phyloP scores from a whole-genome alignment of 495 filamentous ascomycete genomes.

The Talaromyces trachyspermus region DNA sequence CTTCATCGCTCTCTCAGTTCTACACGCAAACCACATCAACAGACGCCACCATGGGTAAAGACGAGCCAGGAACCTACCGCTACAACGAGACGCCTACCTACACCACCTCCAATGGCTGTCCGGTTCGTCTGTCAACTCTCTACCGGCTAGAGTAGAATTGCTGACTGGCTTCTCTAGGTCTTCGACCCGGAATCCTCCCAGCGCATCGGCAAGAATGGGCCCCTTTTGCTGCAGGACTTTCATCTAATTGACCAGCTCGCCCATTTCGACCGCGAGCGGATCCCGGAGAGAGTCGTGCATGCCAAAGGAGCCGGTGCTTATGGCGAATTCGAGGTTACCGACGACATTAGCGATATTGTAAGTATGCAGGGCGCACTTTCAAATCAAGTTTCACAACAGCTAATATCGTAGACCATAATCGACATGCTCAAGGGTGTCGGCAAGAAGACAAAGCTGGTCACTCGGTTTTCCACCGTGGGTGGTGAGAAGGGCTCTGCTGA shows the following conservation, averaged over 20 bases:
- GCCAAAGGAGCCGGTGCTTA: conserved; percentile 76
- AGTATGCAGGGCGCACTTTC: conserved; percentile 2
- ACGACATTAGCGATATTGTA: conserved; percentile 50
- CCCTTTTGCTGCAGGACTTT: conserved; percentile 56
- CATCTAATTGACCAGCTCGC: conserved; percentile 59
- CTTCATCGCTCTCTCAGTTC: no score
- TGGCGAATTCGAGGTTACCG: conserved; percentile 66
- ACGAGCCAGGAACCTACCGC: conserved; percentile 40
- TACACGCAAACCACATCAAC: not conserved
- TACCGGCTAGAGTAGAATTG: not conserved
- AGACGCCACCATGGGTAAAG: conserved; percentile 26
- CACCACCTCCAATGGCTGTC: conserved; percentile 55
- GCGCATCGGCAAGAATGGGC: conserved; percentile 56
- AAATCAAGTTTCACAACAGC: no score
- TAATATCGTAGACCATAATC: conserved; percentile 22
- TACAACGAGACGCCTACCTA: conserved; percentile 53
- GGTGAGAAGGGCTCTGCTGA: conserved; percentile 65
- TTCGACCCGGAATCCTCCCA: conserved; percentile 51
- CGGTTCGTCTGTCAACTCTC: conserved; percentile 16
- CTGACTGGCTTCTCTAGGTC: conserved; percentile 21
- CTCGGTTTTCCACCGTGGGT: conserved; percentile 66
- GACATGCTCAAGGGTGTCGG: conserved; percentile 57
- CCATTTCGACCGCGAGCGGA: conserved; percentile 62
- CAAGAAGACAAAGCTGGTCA: conserved; percentile 57
- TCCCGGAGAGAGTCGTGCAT: conserved; percentile 70